Base-by-base conservation (phyloP, 495 filamentous ascomycete genomes). In the Cenococcum geophilum region DNA sequence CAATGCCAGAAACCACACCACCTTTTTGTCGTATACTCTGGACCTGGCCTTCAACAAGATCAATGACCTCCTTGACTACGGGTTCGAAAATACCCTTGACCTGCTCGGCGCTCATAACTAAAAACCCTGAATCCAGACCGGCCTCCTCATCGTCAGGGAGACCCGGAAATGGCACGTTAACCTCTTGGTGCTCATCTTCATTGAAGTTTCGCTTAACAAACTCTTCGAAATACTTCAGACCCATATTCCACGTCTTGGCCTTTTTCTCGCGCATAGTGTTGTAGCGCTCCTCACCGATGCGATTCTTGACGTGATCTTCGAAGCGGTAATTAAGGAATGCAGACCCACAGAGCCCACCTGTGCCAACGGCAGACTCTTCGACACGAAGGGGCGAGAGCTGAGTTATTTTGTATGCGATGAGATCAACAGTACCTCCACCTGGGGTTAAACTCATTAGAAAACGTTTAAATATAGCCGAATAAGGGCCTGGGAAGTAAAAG, bases 201-300 rank as follows among this genome's bases (percentile, higher is more conserved):
- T 86, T 86, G 70, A 89, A 90, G 62, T 89, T 88, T 21, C 74
- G 65, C 64, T 76, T 76, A 11, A 76, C 73, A 49, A 76, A 76
- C 68, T 88, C 85, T 64, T 87, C 88, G 68, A 90, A 90, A 62
- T 89, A 88, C 43, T 72, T 87, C 80, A 89, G 77, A 2, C 82
- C 83, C 87, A 90, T 89, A 73, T 88, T 86, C 83, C 86, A 87
- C 0, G 74, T 75, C 64, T 76, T 76, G 4, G 75, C 68, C 64
- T 76, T 75, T 62, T 74, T 74, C 55, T 76, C 75, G 11, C 74
- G 69, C 73, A 77, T 76, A 21, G 51, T 59, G 16, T 62, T 63
- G 67, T 76, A 77, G 20, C 69, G 60, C 49, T 77, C 75, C 11
- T 58, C 57, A 10, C 75, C 75, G 27, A 77, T 70, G 12, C 75